phyloP scores from a whole-genome alignment of 345 rosid species.

The Syzygium aqueum region DNA sequence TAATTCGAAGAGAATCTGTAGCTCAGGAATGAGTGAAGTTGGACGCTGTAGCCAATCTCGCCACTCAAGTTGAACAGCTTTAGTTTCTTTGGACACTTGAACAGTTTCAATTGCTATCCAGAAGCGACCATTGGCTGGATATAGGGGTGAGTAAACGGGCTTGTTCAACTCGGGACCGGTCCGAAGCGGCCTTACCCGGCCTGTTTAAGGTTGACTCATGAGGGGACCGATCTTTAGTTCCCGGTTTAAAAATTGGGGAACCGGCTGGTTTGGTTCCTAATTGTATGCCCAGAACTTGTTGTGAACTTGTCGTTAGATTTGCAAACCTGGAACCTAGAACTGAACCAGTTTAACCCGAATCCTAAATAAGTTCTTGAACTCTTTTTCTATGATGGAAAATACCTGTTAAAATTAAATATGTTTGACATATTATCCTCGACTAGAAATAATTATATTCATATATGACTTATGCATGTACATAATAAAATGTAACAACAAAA shows the following conservation, averaged over 20 bases:
- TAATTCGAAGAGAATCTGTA: neutral
- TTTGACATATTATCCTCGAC: neutral
- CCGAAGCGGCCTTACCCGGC: neutral
- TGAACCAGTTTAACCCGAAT: neutral
- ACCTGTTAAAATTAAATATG: neutral
- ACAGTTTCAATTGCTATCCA: neutral
- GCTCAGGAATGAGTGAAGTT: neutral
- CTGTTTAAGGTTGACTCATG: neutral
- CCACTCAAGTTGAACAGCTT: neutral
- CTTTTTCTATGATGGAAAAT: neutral
- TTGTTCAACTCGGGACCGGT: neutral
- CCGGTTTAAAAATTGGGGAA: rapidly evolving
- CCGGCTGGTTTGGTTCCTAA: rapidly evolving
- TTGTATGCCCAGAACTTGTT: neutral
- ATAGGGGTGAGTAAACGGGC: neutral
- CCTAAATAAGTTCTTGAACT: neutral
- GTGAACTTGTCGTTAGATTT: neutral
- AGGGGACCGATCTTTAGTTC: no score
- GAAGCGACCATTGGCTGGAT: neutral
- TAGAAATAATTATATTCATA: neutral
- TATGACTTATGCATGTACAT: neutral
- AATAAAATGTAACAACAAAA: neutral
- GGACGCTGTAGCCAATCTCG: neutral
- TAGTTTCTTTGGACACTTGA: neutral
- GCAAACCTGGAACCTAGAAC: neutral